Conservation (phyloP, 1,139 yeast genomes). For the Taiozyma onychis region DNA sequence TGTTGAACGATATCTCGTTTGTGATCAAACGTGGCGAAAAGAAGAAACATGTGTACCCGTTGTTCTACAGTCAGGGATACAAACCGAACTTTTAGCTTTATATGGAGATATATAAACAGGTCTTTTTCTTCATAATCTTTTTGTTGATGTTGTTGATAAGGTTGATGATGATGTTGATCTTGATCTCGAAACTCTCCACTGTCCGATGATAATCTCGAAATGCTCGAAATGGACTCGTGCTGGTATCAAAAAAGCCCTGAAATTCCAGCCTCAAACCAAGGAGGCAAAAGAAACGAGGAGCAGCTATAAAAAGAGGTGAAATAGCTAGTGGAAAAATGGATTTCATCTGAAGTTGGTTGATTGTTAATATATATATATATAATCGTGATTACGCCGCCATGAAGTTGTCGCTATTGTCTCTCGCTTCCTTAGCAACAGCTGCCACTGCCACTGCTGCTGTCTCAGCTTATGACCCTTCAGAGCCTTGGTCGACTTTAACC, state of each 20-base stretch:
- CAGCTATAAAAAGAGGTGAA: not conserved
- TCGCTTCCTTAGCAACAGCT: not conserved
- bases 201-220: not conserved
- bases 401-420: not conserved
- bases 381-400: not conserved
- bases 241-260: not conserved
- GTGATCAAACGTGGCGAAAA: conserved; percentile 23
- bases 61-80: conserved; percentile 28
- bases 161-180: too few species aligned
- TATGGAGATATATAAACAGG: not conserved
- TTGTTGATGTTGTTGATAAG: not conserved
- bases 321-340: too few species aligned
- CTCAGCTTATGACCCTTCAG: not conserved
- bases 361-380: too few species aligned
- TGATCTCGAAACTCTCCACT: too few species aligned
- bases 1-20: conserved; percentile 35
- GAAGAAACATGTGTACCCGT: conserved; percentile 25
- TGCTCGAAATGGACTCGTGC: not conserved
- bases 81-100: conserved; percentile 22
- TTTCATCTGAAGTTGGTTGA: too few species aligned
- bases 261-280: too few species aligned
- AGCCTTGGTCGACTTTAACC: conserved; percentile 26
- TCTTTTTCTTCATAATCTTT: not conserved
- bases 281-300: not conserved
- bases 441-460: not conserved